Percentiles rank a stretch among this genome's conserved stretches.
phyloP scores from a whole-genome alignment of 768 basidiomycete genomes.

The Mycena haematopus region DNA sequence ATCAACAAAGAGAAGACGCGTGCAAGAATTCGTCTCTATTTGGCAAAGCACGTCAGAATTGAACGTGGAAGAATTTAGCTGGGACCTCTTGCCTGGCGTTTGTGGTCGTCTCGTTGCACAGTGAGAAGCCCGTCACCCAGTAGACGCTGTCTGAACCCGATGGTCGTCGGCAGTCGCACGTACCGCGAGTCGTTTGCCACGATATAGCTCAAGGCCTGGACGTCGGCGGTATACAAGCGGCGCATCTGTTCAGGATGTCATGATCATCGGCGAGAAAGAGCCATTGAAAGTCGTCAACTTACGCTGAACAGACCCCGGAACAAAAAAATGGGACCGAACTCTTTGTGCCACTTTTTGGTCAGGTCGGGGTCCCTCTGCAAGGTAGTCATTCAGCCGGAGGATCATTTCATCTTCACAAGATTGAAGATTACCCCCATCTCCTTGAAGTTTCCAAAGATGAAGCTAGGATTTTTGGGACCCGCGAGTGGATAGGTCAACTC shows the following conservation, averaged over 20 bases:
- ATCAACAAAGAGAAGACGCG: not conserved
- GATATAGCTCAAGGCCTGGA: slow-evolving; percentile 54
- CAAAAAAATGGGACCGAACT: slow-evolving; percentile 43
- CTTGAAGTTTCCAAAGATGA: slow-evolving; percentile 40
- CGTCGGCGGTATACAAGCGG: slow-evolving; percentile 51
- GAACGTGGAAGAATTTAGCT: not conserved
- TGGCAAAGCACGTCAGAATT: not conserved
- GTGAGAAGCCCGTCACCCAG: slow-evolving; percentile 34
- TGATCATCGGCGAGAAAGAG: not conserved
- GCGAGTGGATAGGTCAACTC: slow-evolving; percentile 36
- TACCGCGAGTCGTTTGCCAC: slow-evolving; percentile 48
- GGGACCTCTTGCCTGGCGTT: slow-evolving; percentile 43
- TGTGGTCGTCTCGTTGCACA: slow-evolving; percentile 43
- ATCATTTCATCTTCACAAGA: not conserved
- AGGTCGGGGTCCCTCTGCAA: slow-evolving; percentile 15
- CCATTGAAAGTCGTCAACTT: slow-evolving; percentile 5
- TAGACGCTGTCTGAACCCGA: not conserved
- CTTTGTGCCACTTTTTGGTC: slow-evolving; percentile 41
- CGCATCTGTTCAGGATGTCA: slow-evolving; percentile 38
- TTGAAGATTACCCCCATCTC: slow-evolving; percentile 32
- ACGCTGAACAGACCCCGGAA: slow-evolving; percentile 43
- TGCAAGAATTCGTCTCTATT: slow-evolving; percentile 3
- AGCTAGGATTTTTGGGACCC: slow-evolving; percentile 40
- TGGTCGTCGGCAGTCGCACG: slow-evolving; percentile 38
- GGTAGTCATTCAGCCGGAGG: not conserved